These are phyloP conservation scores for Trametes sp. DNA, from an alignment of 1,284 basidiomycete species.

Conservation along the genomic window DNA sequence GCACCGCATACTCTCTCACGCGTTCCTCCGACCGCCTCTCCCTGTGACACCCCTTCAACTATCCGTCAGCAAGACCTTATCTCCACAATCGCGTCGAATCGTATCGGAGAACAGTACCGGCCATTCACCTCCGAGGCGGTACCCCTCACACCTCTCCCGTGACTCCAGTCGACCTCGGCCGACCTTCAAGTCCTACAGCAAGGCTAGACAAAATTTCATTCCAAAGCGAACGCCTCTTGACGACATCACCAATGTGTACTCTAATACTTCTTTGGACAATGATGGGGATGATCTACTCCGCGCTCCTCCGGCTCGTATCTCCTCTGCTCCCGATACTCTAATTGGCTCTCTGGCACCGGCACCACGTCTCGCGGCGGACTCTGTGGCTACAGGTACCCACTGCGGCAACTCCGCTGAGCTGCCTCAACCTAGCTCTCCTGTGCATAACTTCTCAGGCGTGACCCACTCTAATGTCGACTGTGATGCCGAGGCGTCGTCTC, in stretches of 20 bases:
- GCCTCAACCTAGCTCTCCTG: not conserved
- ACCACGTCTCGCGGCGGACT: constrained; percentile 29
- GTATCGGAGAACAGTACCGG: not conserved
- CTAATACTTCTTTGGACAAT: not conserved
- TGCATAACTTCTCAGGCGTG: not conserved
- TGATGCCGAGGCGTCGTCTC: constrained; percentile 8
- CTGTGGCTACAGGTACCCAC: constrained; percentile 15
- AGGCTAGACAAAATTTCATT: not conserved
- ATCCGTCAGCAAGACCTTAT: no score
- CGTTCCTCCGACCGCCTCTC: constrained; percentile 35
- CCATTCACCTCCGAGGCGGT: not conserved
- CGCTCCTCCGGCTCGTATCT: not conserved
- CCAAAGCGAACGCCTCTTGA: constrained; percentile 17
- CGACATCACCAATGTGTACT: constrained; percentile 26
- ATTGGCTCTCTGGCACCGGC: constrained; percentile 1
- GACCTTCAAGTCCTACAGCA: not conserved
- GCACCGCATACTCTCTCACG: constrained; percentile 33
- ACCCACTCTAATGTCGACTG: not conserved
- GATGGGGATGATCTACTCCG: not conserved
- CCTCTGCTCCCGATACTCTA: constrained; percentile 1
- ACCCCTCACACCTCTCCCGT: constrained; percentile 19
- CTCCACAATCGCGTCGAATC: not conserved
- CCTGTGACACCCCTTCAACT: constrained; percentile 1
- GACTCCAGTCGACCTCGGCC: constrained; percentile 14
- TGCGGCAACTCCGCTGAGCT: not conserved